phyloP scores from a whole-genome alignment of 2,329 filamentous ascomycete species.

The Ceratocystis cubensis region DNA sequence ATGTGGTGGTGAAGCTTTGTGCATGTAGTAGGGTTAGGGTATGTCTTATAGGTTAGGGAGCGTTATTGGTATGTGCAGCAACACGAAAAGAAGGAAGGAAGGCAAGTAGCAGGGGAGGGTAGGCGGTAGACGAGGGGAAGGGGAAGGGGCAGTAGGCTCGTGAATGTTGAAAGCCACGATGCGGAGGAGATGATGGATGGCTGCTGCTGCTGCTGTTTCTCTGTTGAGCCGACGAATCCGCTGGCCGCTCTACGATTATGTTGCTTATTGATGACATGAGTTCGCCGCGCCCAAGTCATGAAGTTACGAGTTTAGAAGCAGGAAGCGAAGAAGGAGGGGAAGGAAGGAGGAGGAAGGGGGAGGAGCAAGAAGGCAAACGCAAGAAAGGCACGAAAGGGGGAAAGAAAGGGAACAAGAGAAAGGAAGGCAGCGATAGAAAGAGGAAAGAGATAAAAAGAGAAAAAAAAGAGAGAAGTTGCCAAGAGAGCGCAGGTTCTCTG shows the following conservation, averaged over 20 bases:
- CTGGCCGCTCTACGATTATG: neutral
- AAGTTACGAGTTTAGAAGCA: neutral
- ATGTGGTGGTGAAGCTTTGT: neutral
- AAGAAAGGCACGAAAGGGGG: neutral
- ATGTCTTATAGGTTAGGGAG: too few relatives aligned
- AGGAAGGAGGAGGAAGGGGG: neutral
- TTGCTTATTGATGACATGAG: neutral
- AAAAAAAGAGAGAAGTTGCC: neutral
- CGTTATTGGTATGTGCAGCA: neutral
- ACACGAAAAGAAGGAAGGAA: neutral
- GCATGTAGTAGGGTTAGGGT: neutral
- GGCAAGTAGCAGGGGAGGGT: neutral
- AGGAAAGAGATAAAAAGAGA: neutral
- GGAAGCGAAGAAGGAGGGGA: neutral
- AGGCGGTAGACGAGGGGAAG: neutral
- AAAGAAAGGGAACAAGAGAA: constrained; percentile 1
- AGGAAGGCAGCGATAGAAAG: neutral
- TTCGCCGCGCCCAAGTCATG: neutral
- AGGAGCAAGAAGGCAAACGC: neutral
- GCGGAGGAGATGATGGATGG: neutral
- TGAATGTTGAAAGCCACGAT: too few relatives aligned
- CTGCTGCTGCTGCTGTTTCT: neutral
- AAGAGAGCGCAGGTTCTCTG: neutral
- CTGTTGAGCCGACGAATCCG: neutral
- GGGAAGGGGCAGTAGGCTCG: neutral